A percentile compares a stretch with the other conserved stretches of the same genome.
phyloP scores from a whole-genome alignment of 139 green algal species.

The Chlorella sp. region DNA sequence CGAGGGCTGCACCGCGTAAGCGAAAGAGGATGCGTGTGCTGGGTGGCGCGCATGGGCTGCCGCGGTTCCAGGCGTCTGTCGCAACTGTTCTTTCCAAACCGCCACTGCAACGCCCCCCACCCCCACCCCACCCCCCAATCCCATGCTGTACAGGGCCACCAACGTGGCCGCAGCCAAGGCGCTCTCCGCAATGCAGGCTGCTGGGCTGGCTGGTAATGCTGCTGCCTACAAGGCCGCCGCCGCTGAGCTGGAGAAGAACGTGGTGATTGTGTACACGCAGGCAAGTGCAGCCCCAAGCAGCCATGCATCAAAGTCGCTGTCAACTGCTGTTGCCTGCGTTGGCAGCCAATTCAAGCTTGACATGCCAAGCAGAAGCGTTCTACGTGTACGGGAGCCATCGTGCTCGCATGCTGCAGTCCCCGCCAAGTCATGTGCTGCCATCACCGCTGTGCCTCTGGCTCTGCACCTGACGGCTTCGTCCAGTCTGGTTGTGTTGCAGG shows the following conservation, averaged over 20 bases:
- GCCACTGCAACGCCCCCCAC: not conserved
- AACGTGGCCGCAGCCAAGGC: not conserved
- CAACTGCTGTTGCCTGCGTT: not conserved
- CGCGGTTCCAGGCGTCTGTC: too few species aligned
- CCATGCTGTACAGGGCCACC: not conserved
- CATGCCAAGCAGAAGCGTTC: too few species aligned
- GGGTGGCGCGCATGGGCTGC: not conserved
- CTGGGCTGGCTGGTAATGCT: not conserved
- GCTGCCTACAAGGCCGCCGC: not conserved
- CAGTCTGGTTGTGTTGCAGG: too few species aligned
- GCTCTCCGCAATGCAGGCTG: not conserved
- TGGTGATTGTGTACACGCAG: conserved; percentile 4
- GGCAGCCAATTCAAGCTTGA: not conserved
- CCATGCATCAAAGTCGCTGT: not conserved
- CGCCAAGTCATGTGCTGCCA: not conserved
- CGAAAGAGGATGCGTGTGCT: not conserved
- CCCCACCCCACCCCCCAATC: not conserved
- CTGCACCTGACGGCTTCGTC: too few species aligned
- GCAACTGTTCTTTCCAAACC: not conserved
- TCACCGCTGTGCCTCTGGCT: not conserved
- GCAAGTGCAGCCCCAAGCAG: not conserved
- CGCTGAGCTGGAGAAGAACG: conserved; percentile 1
- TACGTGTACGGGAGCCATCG: too few species aligned
- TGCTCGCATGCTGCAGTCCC: too few species aligned
- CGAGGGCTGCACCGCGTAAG: conserved; percentile 18